Evolutionary conservation across 257 asterid species (phyloP), one percentile per base, ranked within the genome.

Genomic region (Nicotiana obtusifolia): DNA sequence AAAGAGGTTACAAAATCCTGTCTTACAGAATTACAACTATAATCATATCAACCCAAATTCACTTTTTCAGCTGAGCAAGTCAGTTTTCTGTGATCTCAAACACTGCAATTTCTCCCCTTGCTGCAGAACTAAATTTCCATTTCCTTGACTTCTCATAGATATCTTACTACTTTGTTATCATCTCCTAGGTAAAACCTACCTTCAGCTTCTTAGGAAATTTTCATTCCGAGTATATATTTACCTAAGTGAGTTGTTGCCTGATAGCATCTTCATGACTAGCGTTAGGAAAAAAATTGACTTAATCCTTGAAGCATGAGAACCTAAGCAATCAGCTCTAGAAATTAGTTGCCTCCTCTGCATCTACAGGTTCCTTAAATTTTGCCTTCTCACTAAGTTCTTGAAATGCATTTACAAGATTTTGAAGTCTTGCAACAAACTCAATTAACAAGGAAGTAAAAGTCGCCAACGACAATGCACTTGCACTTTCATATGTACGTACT

Each of bases 361-460:
- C 85, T 20, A 81, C 49, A 2, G 90, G 93, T 79, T 91, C 97
- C 78, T 78, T 86, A 83, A 96, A 96, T 73, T 83, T 89, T 28
- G 98, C 99, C 87, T 88, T 94, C 87, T 87, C 93, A 28, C 97
- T 85, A 41, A 95, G 92, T 30, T 87, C 90, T 84, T 91, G 88
- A 31, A 91, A 94, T 0, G 98, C 87, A 62, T 89, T 41, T 17
- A 94, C 94, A 5, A 95, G 88, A 86, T 95, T 95, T 85, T 95
- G 97, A 80, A 95, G 97, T 86, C 98, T 88, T 3, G 99, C 99
- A 1, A 95, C 97, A 31, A 95, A 92, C 85, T 95, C 99, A 68
- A 95, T 94, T 89, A 94, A 84, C 85, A 91, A 81, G 53, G 97
- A 94, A 57, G 98, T 91, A 83, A 89, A 94, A 4, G 94, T 95